A percentile compares a stretch with the other conserved stretches of the same genome.
These are phyloP conservation scores for Chenopodium album DNA, from an alignment of 148 eudicot species.

Conservation along the genomic window DNA sequence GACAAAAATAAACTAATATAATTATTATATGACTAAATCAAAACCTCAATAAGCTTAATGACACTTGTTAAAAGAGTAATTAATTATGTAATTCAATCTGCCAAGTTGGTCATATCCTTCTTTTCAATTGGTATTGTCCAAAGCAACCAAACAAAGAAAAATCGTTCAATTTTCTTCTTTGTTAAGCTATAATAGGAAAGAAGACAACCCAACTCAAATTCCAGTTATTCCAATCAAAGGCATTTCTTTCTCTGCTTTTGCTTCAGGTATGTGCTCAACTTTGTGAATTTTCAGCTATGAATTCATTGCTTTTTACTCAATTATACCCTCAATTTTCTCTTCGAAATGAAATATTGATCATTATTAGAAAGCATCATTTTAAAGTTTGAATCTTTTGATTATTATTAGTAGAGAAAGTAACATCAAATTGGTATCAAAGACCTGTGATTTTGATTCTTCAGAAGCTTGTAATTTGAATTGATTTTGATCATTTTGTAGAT, in stretches of 20 bases:
- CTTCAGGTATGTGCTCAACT: constrained; percentile 15
- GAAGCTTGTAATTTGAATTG: neutral
- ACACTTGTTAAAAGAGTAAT: neutral
- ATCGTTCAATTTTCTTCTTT: neutral
- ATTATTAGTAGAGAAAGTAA: neutral
- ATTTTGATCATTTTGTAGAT: neutral
- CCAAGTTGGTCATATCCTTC: neutral
- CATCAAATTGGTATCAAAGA: neutral
- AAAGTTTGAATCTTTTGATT: constrained; percentile 5
- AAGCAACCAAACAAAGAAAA: neutral
- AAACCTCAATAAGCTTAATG: neutral
- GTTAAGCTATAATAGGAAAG: neutral
- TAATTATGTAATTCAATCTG: neutral
- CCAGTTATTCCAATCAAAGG: neutral
- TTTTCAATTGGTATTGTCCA: neutral
- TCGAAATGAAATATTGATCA: neutral
- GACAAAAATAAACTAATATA: too few species aligned
- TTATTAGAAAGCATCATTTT: neutral
- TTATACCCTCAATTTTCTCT: neutral
- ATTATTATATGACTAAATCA: too few species aligned
- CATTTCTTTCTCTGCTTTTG: neutral
- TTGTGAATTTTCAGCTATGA: neutral
- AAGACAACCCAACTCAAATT: neutral
- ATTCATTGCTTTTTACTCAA: neutral
- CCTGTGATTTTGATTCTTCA: neutral